Conservation (phyloP, 371 early-diverging fungal genomes). For the Dinochytrium kinnereticum region DNA sequence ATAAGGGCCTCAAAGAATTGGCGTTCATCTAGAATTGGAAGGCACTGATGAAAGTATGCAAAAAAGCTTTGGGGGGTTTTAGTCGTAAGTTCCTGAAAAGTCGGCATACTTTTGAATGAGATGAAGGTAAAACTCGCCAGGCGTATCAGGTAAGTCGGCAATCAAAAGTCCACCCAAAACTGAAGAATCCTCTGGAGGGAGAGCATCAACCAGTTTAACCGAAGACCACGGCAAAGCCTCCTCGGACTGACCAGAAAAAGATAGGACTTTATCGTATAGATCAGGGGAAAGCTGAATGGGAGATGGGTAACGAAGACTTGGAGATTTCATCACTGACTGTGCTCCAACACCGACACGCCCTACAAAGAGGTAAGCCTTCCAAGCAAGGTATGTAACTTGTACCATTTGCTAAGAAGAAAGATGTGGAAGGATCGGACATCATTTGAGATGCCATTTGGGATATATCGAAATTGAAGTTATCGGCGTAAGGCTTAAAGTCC, state of each 20-base stretch:
- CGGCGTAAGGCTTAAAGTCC: background rate
- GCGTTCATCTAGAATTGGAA: constrained; percentile 27
- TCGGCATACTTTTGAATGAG: constrained; percentile 22
- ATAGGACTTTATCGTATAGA: constrained; percentile 4
- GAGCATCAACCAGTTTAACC: background rate
- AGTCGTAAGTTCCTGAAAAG: too few species aligned
- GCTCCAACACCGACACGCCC: background rate
- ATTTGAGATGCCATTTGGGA: background rate
- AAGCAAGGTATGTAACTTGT: too few species aligned
- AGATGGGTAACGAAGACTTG: background rate
- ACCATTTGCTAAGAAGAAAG: background rate
- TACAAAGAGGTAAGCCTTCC: too few species aligned
- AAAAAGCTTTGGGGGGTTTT: constrained; percentile 20
- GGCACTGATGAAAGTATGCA: constrained; percentile 25
- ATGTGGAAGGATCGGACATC: background rate
- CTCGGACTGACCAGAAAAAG: background rate
- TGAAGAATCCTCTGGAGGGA: background rate
- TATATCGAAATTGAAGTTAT: background rate
- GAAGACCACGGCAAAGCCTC: background rate
- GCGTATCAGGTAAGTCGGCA: constrained; percentile 23
- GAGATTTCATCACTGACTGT: background rate
- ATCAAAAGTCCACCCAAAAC: constrained; percentile 13
- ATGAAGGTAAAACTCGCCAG: constrained; percentile 23
- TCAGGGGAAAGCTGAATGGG: constrained; percentile 12
- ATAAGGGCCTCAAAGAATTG: constrained; percentile 29